These are phyloP conservation scores for Phaeotremella skinneri DNA, from an alignment of 768 basidiomycete genomes.

Conservation along the genomic window DNA sequence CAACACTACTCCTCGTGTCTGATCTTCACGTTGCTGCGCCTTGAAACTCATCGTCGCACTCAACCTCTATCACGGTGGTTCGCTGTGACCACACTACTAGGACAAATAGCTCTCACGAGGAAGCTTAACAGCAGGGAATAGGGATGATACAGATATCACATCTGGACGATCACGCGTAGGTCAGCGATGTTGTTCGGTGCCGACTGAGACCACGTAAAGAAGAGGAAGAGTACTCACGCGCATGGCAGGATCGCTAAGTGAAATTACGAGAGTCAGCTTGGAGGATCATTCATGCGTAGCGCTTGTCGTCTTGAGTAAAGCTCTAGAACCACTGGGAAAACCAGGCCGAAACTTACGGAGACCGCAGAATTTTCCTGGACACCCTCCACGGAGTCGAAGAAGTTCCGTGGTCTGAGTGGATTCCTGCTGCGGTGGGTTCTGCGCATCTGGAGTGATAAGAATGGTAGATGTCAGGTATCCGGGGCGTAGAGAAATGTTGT, in stretches of 20 bases:
- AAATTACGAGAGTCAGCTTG: no score
- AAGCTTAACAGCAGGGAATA: slow-evolving; percentile 39
- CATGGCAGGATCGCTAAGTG: slow-evolving; percentile 43
- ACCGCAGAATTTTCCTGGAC: slow-evolving; percentile 44
- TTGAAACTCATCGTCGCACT: neutral
- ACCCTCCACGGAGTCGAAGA: slow-evolving; percentile 42
- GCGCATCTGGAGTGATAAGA: slow-evolving; percentile 11
- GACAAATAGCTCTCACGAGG: no score
- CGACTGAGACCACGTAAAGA: neutral
- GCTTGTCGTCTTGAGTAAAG: no score
- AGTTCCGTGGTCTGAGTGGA: slow-evolving; percentile 30
- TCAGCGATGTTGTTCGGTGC: neutral
- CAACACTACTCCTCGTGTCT: neutral
- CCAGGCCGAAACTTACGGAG: slow-evolving; percentile 36
- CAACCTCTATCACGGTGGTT: no score
- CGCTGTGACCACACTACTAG: no score
- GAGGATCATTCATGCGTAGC: no score
- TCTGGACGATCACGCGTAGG: slow-evolving; percentile 9
- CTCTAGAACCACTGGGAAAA: neutral
- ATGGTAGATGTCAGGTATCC: neutral
- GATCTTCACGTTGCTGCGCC: neutral
- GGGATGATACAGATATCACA: slow-evolving; percentile 48
- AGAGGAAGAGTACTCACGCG: slow-evolving; percentile 18
- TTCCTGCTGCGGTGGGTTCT: neutral
- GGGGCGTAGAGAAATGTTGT: neutral